phyloP scores from a whole-genome alignment of 179 eudicot genomes.

The Silene vulgaris region DNA sequence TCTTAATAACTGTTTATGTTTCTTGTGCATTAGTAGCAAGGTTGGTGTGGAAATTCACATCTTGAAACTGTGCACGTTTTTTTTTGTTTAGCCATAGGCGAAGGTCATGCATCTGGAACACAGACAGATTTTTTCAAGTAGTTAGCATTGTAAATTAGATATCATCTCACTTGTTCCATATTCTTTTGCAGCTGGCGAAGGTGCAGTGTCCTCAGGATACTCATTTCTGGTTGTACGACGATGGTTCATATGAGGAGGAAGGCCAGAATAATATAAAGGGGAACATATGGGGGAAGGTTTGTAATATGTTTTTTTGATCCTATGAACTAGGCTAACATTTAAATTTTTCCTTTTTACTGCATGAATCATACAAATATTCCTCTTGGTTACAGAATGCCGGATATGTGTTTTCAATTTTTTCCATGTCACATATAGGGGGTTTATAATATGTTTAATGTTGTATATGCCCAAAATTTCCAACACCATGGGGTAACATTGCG shows the following conservation, averaged over 20 bases:
- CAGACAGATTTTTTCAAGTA: not conserved
- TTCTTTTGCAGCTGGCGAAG: slow-evolving; percentile 7
- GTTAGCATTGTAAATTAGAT: not conserved
- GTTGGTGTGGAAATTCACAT: no score
- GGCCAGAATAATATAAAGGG: not conserved
- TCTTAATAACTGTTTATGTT: no score
- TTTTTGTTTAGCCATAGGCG: no score
- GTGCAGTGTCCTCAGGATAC: slow-evolving; percentile 10
- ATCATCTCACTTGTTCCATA: not conserved
- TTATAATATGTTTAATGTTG: not conserved
- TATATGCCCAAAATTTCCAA: not conserved
- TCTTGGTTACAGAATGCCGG: not conserved
- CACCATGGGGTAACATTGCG: not conserved
- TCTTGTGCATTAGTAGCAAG: no score
- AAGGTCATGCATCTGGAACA: no score
- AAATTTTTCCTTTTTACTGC: not conserved
- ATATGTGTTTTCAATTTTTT: no score
- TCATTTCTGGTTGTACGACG: slow-evolving; percentile 4
- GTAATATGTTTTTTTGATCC: not conserved
- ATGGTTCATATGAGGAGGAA: slow-evolving; percentile 10
- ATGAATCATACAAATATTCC: not conserved
- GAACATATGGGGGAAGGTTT: not conserved
- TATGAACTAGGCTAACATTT: not conserved
- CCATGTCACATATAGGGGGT: not conserved
- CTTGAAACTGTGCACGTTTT: no score